Percentiles rank a stretch among this genome's conserved stretches.
Evolutionary conservation across 208 protist species (phyloP).

Genomic region (Leishmania arabica): DNA sequence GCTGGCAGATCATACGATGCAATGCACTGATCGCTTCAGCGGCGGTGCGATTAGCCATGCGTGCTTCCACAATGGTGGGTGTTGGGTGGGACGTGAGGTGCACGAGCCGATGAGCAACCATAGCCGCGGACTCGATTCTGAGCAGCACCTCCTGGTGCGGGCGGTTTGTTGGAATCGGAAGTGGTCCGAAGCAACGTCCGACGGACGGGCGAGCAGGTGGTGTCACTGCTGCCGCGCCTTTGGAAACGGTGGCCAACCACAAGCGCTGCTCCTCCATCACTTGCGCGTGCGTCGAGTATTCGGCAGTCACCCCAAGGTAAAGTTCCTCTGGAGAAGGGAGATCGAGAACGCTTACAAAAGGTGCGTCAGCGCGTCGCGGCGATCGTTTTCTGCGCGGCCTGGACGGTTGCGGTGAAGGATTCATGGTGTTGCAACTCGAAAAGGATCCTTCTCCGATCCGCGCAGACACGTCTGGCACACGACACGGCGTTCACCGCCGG

Average conservation of each 20-base stretch:
- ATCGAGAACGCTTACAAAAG: neutral
- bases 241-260: neutral
- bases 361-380: neutral
- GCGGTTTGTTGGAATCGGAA: neutral
- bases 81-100: conserved; percentile 8
- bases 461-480: neutral
- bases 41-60: conserved; percentile 6
- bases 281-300: neutral
- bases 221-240: neutral
- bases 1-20: conserved; percentile 1
- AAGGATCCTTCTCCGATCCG: neutral
- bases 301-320: neutral
- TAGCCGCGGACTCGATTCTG: neutral
- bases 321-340: conserved; percentile 6
- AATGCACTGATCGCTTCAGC: neutral
- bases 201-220: neutral
- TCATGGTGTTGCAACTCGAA: neutral
- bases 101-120: neutral
- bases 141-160: neutral
- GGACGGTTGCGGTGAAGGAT: neutral
- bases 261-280: conserved; percentile 4
- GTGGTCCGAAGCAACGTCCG: neutral
- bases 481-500: neutral
- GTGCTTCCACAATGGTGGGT: neutral
- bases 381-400: neutral